Base-by-base conservation (phyloP, 2,329 filamentous ascomycete species). In the Penicillium sp. region DNA sequence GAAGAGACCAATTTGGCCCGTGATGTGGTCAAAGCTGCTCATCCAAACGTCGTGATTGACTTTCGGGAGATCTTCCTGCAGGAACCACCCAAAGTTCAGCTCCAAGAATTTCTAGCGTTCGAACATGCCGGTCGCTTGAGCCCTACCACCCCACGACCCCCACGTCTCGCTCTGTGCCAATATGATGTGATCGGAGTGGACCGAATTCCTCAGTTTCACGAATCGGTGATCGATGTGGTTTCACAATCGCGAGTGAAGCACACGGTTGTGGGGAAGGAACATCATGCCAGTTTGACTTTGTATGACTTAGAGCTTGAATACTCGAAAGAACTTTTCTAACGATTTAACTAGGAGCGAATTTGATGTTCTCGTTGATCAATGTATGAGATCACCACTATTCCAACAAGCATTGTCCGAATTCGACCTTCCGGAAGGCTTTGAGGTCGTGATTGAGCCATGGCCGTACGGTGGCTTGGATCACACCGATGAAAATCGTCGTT, bases 121-220 rank as follows among this genome's bases (percentile, higher is more conserved):
- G 81, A 83, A 60, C 79, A 82, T 53, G 74, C 75, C 21, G 74
- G 75, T 19, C 69, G 71, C n/a, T 52, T 76, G 40, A 73, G 71
- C 23, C 67, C 70, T 16, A 70, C 71, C 2, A 78, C 76, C 2
- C 76, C 76, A 15, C 72, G 76, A 2, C 82, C 81, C 15, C 73
- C 78, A 8, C 76, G 83, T 31, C 65, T 82, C 49, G 83, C 82
- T 2, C 76, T 80, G 44, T 80, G 81, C 34, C 78, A 82, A 61
- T 87, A 85, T 72, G 82, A 82, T 70, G 77, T 85, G 48, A 78
- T 84, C 55, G 79, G 81, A 1, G 65, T 69, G 5, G 79, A 82
- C 41, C 80, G 78, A 41, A 72, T 81, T 7, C 80, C 80, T 6
- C 78, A 80, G 51, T 86, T 83, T 61, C 76, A 82, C 43, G 83